phyloP scores from a whole-genome alignment of 352 stramenopile species.

The Albugo laibachii region DNA sequence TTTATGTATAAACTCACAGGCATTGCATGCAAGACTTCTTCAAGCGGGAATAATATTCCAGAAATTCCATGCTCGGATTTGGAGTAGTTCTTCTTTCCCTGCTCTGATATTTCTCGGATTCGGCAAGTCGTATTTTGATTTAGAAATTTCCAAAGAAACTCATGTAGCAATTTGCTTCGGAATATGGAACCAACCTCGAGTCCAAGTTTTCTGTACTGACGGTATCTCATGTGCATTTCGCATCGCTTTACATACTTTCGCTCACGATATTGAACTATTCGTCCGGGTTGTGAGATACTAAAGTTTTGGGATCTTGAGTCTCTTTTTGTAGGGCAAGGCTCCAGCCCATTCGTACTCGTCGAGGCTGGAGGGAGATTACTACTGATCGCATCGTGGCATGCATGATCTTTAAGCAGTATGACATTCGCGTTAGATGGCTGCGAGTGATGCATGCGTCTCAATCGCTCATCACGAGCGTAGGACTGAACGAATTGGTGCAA shows the following conservation, averaged over 20 bases:
- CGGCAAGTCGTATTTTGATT: conserved; percentile 16
- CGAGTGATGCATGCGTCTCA: conserved; percentile 13
- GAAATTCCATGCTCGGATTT: background rate
- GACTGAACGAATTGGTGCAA: conserved; percentile 57
- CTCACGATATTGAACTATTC: no score
- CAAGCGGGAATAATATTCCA: conserved; percentile 45
- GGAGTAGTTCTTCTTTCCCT: no score
- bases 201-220: conserved; percentile 53
- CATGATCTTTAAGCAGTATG: background rate
- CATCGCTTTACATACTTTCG: no score
- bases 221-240: background rate
- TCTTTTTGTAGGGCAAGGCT: no score
- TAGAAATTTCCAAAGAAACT: conserved; percentile 46
- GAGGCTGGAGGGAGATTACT: no score
- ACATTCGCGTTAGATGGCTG: background rate
- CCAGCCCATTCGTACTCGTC: no score
- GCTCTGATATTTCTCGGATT: no score
- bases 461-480: conserved; percentile 55
- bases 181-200: conserved; percentile 73
- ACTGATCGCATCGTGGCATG: conserved; percentile 29
- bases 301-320: no score
- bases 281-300: no score
- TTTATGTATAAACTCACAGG: conserved; percentile 61
- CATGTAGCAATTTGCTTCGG: conserved; percentile 59
- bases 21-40: conserved; percentile 59